Conservation (phyloP, 1,139 yeast species). For the Debaryomycetaceae sp. region DNA sequence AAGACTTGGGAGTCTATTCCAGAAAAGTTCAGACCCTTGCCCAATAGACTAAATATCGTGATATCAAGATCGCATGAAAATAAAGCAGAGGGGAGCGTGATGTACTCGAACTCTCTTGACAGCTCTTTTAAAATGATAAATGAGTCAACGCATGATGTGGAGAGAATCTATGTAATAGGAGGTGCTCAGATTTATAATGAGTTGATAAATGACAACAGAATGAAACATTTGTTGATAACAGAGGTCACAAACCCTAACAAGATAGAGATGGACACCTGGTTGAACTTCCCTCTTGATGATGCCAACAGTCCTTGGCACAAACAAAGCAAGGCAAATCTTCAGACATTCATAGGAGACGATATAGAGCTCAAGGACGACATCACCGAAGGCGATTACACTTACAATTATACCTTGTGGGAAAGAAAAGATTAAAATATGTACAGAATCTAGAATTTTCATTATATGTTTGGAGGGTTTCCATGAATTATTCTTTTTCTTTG, state of each 20-base stretch:
- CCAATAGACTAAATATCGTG: constrained; percentile 70
- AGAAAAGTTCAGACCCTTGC: constrained; percentile 73
- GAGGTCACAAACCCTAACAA: constrained; percentile 45
- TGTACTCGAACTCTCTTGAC: constrained; percentile 45
- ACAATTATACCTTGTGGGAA: constrained; percentile 51
- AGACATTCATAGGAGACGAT: constrained; percentile 35
- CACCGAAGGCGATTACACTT: constrained; percentile 47
- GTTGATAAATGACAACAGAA: constrained; percentile 40
- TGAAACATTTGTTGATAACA: constrained; percentile 68
- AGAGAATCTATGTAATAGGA: constrained; percentile 78
- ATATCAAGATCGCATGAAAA: constrained; percentile 48
- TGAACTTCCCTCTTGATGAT: constrained; percentile 32
- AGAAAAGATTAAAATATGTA: constrained; percentile 11
- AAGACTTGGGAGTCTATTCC: constrained; percentile 97
- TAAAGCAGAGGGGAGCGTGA: constrained; percentile 26
- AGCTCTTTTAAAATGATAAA: constrained; percentile 30
- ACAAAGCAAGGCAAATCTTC: constrained; percentile 30
- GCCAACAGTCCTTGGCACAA: constrained; percentile 33
- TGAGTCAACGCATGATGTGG: constrained; percentile 22
- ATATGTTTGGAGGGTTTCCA: background rate
- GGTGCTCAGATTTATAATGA: constrained; percentile 84
- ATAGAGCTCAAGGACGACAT: constrained; percentile 36
- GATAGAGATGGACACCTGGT: constrained; percentile 66
- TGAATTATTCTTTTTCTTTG: background rate
- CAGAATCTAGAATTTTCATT: background rate